phyloP scores from a whole-genome alignment of 495 filamentous ascomycete species.

The Glonium stellatum region DNA sequence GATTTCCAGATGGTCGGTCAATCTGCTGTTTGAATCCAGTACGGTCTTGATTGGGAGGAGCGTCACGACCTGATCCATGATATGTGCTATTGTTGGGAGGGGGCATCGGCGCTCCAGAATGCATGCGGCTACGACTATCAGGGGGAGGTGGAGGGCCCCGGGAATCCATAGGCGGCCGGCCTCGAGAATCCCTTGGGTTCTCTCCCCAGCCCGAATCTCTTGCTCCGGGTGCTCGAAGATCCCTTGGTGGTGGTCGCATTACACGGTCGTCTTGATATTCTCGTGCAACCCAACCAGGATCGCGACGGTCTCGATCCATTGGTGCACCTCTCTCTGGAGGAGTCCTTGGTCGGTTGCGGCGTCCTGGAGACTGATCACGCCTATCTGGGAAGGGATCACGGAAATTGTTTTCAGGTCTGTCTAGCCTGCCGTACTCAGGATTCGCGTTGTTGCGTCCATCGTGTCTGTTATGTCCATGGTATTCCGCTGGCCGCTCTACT shows the following conservation, averaged over 20 bases:
- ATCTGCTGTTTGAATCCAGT: neutral
- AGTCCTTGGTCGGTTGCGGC: constrained; percentile 26
- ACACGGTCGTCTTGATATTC: constrained; percentile 26
- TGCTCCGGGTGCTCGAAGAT: constrained; percentile 15
- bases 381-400: constrained; percentile 24
- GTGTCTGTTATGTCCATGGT: constrained; percentile 17
- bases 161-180: constrained; percentile 11
- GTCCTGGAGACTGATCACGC: constrained; percentile 27
- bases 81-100: constrained; percentile 6
- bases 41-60: constrained; percentile 12
- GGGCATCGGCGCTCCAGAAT: constrained; percentile 2
- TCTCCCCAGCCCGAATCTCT: constrained; percentile 14
- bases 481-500: constrained; percentile 16
- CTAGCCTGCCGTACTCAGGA: constrained; percentile 31
- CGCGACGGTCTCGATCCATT: constrained; percentile 22
- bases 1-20: constrained; percentile 4
- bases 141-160: constrained; percentile 1
- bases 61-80: constrained; percentile 10
- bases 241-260: constrained; percentile 20
- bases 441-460: constrained; percentile 15
- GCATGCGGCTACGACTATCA: constrained; percentile 17
- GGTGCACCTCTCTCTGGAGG: constrained; percentile 26
- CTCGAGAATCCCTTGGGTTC: constrained; percentile 12
- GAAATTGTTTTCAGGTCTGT: constrained; percentile 27
- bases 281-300: constrained; percentile 11